Percentiles rank a stretch among this genome's conserved stretches.
These are phyloP conservation scores for Colletotrichum sp. DNA, from an alignment of 2,329 filamentous ascomycete species.

Conservation along the genomic window DNA sequence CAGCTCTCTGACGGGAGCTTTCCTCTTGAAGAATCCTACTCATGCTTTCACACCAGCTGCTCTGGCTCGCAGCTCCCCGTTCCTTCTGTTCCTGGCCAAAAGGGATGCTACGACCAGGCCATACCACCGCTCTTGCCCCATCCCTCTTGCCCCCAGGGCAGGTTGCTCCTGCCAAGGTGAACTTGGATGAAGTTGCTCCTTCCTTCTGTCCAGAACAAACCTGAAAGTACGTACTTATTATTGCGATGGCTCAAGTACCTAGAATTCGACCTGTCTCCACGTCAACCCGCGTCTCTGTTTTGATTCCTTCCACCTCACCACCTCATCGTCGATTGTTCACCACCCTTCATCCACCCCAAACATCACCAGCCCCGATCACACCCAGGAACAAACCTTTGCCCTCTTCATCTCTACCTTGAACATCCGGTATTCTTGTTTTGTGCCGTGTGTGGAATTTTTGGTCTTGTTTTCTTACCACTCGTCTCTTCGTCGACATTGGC, in stretches of 20 bases:
- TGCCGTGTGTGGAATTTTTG: neutral
- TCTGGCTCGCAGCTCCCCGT: neutral
- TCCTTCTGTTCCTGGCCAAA: neutral
- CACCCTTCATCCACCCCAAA: neutral
- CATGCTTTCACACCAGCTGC: neutral
- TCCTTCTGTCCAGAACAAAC: neutral
- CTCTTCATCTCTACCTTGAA: neutral
- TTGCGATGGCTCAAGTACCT: too few relatives aligned
- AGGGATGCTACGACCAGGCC: neutral
- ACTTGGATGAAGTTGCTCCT: neutral
- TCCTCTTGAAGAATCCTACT: neutral
- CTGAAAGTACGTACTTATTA: neutral
- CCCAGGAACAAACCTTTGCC: neutral
- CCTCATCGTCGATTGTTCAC: neutral
- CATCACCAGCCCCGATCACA: neutral
- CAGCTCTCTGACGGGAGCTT: neutral
- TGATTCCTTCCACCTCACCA: neutral
- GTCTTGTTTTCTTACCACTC: neutral
- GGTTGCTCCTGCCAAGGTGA: neutral
- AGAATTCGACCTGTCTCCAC: neutral
- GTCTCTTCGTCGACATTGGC: neutral
- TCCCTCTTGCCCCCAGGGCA: neutral
- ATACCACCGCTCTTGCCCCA: neutral
- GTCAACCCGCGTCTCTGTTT: neutral
- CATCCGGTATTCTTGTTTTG: neutral